A percentile compares a stretch with the other conserved stretches of the same genome.
Evolutionary conservation across 306 rosid genomes (phyloP).

Genomic region (Prunus armeniaca): DNA sequence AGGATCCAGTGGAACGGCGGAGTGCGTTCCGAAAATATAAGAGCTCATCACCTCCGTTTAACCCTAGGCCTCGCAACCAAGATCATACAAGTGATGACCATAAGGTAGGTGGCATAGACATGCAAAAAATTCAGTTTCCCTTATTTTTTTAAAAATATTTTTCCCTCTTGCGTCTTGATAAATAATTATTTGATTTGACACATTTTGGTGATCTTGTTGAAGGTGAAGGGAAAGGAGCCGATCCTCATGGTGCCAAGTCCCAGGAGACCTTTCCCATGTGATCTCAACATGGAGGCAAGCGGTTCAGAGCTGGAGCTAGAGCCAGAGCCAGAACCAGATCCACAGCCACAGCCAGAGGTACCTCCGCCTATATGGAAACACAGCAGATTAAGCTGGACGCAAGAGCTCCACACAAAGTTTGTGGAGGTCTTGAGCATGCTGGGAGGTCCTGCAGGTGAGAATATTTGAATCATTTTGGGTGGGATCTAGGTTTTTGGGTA

Average conservation of each 20-base stretch:
- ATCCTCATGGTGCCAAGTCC: not conserved
- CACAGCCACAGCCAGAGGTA: not conserved
- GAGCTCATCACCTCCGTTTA: not conserved
- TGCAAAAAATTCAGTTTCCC: not conserved
- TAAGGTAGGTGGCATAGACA: not conserved
- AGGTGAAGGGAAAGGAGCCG: not conserved
- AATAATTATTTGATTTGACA: not conserved
- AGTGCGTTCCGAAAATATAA: not conserved
- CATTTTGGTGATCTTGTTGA: not conserved
- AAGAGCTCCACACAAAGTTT: slow-evolving; percentile 16
- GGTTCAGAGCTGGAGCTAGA: not conserved
- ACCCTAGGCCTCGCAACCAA: not conserved
- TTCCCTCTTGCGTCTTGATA: not conserved
- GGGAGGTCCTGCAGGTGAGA: slow-evolving; percentile 25
- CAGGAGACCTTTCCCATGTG: not conserved
- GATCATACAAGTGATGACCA: not conserved
- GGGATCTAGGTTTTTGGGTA: not conserved
- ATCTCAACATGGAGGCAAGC: not conserved
- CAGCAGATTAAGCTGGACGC: slow-evolving; percentile 15
- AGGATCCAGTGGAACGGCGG: not conserved
- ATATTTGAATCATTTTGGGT: not conserved
- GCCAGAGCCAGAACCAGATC: not conserved
- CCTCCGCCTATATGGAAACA: not conserved
- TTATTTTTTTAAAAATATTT: not conserved
- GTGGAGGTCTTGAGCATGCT: not conserved